Conservation (phyloP, 2,329 filamentous ascomycete species). For the Amauroascus verrucosus region DNA sequence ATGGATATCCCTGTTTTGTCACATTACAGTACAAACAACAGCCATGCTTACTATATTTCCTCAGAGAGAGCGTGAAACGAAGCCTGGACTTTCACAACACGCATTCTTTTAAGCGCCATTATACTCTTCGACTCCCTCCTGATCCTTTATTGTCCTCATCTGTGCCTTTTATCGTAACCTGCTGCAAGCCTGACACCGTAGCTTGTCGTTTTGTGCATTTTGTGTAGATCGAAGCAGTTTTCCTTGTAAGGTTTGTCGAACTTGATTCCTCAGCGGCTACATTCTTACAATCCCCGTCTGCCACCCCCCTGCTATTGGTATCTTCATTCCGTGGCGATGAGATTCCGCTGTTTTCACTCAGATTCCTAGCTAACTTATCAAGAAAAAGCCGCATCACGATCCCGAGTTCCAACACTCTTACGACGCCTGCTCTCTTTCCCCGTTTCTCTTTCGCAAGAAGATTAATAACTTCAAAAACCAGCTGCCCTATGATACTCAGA, state of each 20-base stretch:
- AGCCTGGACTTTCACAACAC: too few species aligned
- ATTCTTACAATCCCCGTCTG: neutral
- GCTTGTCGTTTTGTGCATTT: neutral
- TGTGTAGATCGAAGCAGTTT: neutral
- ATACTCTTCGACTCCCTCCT: neutral
- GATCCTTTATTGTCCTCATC: neutral
- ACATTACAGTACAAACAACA: neutral
- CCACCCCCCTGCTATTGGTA: neutral
- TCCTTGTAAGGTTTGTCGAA: neutral
- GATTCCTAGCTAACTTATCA: neutral
- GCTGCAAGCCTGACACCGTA: neutral
- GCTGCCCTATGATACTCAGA: slow-evolving; percentile 24
- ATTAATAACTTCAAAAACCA: neutral
- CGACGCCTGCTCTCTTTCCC: neutral
- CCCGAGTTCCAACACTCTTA: too few species aligned
- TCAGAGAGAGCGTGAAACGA: neutral
- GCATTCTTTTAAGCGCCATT: too few species aligned
- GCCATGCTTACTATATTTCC: neutral
- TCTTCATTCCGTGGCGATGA: neutral
- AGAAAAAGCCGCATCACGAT: neutral
- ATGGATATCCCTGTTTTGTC: neutral
- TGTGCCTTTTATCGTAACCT: neutral
- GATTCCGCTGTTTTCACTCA: neutral
- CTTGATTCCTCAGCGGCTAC: neutral
- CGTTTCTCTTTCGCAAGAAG: neutral